Conservation (phyloP, 306 rosid species). For the Herpetospermum pedunculosum region DNA sequence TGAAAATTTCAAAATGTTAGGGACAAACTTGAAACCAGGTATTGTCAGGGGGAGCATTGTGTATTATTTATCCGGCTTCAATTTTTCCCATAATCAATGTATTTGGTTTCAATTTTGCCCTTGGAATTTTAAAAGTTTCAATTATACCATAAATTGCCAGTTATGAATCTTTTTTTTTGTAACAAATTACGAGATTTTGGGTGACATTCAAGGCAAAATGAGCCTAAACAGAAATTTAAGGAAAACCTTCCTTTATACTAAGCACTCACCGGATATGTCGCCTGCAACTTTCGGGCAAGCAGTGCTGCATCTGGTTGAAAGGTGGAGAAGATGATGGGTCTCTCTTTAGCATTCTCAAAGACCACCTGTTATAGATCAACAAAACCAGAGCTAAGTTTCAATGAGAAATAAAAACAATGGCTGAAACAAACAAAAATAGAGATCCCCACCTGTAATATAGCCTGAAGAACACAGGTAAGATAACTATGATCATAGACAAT, state of each 20-base stretch:
- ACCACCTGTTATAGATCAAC: constrained; percentile 20
- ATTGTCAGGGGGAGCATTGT: no score
- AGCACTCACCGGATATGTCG: constrained; percentile 31
- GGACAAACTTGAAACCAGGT: no score
- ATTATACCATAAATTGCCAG: no score
- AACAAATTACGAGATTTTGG: not conserved
- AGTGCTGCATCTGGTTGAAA: constrained; percentile 48
- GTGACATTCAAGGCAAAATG: no score
- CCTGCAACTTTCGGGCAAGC: constrained; percentile 25
- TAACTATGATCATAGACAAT: constrained; percentile 27
- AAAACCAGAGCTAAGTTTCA: not conserved
- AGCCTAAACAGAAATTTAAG: not conserved
- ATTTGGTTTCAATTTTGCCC: no score
- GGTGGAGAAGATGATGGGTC: constrained; percentile 39
- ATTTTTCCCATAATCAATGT: no score
- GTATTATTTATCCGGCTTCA: no score
- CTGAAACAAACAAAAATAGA: not conserved
- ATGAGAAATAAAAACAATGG: not conserved
- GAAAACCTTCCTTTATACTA: no score
- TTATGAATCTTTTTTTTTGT: no score
- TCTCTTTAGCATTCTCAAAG: constrained; percentile 24
- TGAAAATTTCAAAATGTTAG: no score
- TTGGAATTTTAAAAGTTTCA: no score
- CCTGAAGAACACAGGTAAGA: constrained; percentile 21
- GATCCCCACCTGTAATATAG: constrained; percentile 20